Base-by-base conservation (phyloP, 2,329 filamentous ascomycete genomes). In the Claviceps spartinae region DNA sequence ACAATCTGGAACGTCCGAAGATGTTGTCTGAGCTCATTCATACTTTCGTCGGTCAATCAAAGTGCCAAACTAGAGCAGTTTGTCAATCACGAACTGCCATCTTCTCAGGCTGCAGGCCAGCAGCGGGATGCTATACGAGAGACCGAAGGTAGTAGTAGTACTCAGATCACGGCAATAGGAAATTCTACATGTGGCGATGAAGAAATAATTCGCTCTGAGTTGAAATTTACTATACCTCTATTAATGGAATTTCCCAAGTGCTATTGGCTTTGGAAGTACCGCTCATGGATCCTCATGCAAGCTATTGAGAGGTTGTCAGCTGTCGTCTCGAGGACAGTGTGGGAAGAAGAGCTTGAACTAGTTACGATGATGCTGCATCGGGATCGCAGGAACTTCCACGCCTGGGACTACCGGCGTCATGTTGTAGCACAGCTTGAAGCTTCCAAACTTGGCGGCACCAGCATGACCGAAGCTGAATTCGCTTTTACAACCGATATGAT, bases 211-310 rank as follows among this genome's bases (percentile, higher is more conserved):
- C 77, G 79, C 47, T 73, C 78, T 52, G 93, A 98, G 65, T 74
- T 98, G 37, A 71, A 72, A 47, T 95, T 96, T 63, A 83, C 91
- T 37, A 79, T 96, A 42, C 87, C 88, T 0, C 76, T 98, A 20
- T 78, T 98, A 48, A 77, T 87, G 57, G 81, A 88, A 58, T 91
- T 82, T 58, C 93, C 93, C 6, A 98, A 98, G 67, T 97, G 93
- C 74, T 98, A 98, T 72, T 97, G 93, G 91, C 91, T 98, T 62
- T 98, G 93, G 93, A 95, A 95, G 60, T 91, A 96, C 68, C 83
- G 93, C 30, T 70, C 85, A 46, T 98, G 93, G 90, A 72, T 91
- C 3, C 73, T 98, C 14, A 73, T 83, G 51, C 79, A 88, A 65
- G 82, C 83, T 37, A 86, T 85, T 47, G 65, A 74, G 13, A 73